These are phyloP conservation scores for Coprinellus micaceus DNA, from an alignment of 768 basidiomycete genomes.

Conservation along the genomic window DNA sequence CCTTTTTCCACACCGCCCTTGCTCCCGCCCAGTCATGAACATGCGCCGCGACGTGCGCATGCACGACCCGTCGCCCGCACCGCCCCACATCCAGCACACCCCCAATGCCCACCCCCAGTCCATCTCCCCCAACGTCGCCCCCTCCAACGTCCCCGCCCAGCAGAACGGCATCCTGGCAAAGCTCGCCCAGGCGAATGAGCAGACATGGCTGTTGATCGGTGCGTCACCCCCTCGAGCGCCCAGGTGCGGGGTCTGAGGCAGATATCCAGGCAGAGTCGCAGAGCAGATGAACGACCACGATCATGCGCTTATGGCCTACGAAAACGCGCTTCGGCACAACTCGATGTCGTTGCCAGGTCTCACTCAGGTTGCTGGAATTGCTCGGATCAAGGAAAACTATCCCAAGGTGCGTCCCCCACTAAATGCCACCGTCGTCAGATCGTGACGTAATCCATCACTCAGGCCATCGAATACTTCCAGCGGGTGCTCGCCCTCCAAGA, in stretches of 20 bases:
- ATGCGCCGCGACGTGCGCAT: conserved; percentile 52
- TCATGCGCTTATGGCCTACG: conserved; percentile 89
- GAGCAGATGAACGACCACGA: conserved; percentile 95
- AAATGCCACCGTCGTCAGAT: conserved; percentile 35
- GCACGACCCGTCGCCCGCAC: conserved; percentile 49
- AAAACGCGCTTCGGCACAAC: conserved; percentile 93
- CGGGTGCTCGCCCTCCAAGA: conserved; percentile 85
- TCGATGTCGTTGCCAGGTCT: conserved; percentile 86
- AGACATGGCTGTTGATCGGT: conserved; percentile 96
- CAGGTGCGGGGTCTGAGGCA: conserved; percentile 8
- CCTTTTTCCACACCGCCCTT: conserved; percentile 31
- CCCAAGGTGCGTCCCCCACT: conserved; percentile 65
- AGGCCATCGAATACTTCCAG: conserved; percentile 97
- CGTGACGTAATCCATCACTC: conserved; percentile 37
- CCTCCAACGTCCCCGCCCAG: conserved; percentile 30
- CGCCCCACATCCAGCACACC: conserved; percentile 21
- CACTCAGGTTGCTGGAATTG: conserved; percentile 92
- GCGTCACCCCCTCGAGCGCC: conserved; percentile 19
- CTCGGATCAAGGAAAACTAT: conserved; percentile 96
- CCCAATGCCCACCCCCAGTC: conserved; percentile 45
- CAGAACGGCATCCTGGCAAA: conserved; percentile 60
- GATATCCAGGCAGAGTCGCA: conserved; percentile 76
- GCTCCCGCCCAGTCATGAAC: conserved; percentile 20
- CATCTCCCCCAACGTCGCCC: conserved; percentile 31
- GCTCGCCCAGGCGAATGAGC: conserved; percentile 83